Evolutionary conservation across 2,329 filamentous ascomycete species (phyloP), one percentile per base, ranked within the genome.

Genomic region (Pseudogymnoascus sp.): DNA sequence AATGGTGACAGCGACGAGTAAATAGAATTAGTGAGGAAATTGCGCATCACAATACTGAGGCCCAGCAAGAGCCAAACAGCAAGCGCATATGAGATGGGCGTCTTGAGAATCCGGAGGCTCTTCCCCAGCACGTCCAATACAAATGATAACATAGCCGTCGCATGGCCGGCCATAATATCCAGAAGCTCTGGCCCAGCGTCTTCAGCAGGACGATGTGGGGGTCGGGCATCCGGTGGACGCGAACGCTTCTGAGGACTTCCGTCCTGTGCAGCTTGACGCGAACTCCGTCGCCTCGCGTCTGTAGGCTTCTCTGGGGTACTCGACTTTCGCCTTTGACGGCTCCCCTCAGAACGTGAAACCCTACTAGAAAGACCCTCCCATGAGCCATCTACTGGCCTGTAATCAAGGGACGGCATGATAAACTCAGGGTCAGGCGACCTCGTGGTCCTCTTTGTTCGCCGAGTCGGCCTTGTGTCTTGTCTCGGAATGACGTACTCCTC

Each of bases 1-100:
- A 92, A 67, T 0, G 89, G 88, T 0, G 86, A 85, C 1, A 92
- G 73, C 0, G 87, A 85, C 8, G 80, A 75, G 58, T 80, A 79
- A 61, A 88, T 73, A 1, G 84, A 87, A 58, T 78, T 79, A 13
- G 83, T 85, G 31, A 88, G 72, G 69, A 87, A 80, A 69, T 85
- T 87, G 52, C 83, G 80, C 1, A 82, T 77, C 21, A 89, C 74
- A 39, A 87, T 81, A 58, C 84, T 72, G 18, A 81, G 76, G 58
- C 85, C 84, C 29, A 85, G 76, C 36, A 83, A 76, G 10, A 89
- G 72, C 69, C 87, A 87, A 48, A 85, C 70, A 10, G 87, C 80
- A 10, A 91, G 72, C 1, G 84, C 71, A 63, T 86, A 76, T 6
- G 84, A 84, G 25, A 91, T 74, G 0, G 89, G 80, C 48, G 82